phyloP scores from a whole-genome alignment of 2,329 filamentous ascomycete species.

The Tolypocladium ophioglossoides region DNA sequence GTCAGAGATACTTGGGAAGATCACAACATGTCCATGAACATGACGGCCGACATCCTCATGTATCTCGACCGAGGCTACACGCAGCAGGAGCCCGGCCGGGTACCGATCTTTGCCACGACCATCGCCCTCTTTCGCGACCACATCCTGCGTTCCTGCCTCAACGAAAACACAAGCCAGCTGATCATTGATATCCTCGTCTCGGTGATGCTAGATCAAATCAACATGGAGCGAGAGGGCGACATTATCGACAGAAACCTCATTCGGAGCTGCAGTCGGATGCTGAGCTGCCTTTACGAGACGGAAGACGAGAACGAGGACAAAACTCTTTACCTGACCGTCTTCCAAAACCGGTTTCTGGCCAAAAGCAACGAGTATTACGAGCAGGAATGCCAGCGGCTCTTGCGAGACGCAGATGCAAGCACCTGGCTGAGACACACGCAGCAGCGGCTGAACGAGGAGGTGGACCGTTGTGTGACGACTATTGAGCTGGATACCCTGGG shows the following conservation, averaged over 20 bases:
- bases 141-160: slow-evolving; percentile 56
- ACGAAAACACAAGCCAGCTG: slow-evolving; percentile 31
- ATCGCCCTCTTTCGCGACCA: slow-evolving; percentile 85
- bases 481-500: slow-evolving; percentile 61
- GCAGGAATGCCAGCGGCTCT: slow-evolving; percentile 60
- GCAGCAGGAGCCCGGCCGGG: slow-evolving; percentile 51
- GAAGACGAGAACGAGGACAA: slow-evolving; percentile 66
- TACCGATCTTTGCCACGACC: slow-evolving; percentile 72
- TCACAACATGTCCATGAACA: slow-evolving; percentile 87
- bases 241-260: slow-evolving; percentile 76
- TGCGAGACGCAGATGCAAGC: slow-evolving; percentile 70
- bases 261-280: slow-evolving; percentile 77
- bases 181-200: slow-evolving; percentile 68
- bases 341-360: slow-evolving; percentile 68
- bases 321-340: slow-evolving; percentile 73
- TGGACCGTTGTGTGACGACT: slow-evolving; percentile 71
- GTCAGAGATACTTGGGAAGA: slow-evolving; percentile 76
- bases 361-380: slow-evolving; percentile 66
- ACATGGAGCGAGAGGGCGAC: slow-evolving; percentile 85
- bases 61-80: slow-evolving; percentile 88
- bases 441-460: slow-evolving; percentile 68
- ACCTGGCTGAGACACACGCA: slow-evolving; percentile 71
- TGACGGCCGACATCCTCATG: slow-evolving; percentile 95
- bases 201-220: slow-evolving; percentile 81
- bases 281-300: slow-evolving; percentile 78